These are phyloP conservation scores for Cunninghamia lanceolata DNA, from an alignment of 75 land plant species.

Conservation along the genomic window DNA sequence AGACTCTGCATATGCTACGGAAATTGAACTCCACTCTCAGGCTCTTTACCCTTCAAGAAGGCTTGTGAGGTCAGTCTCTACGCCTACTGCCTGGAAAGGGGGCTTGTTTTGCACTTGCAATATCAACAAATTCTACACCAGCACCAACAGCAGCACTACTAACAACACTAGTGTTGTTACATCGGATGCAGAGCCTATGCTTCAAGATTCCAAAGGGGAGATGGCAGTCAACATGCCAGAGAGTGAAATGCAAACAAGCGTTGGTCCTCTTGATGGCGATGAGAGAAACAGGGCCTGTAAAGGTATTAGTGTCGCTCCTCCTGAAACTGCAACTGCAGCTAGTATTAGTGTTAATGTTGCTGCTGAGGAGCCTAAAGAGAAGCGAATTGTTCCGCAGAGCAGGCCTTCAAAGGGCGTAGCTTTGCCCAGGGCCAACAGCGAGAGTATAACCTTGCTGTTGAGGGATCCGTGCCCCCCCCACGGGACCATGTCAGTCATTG, in stretches of 20 bases:
- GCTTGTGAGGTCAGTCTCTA: conserved; percentile 13
- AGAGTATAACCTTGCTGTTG: conserved; percentile 8
- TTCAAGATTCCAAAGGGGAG: background rate
- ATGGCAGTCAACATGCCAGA: background rate
- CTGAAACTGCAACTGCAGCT: background rate
- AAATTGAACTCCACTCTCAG: background rate
- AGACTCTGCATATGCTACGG: background rate
- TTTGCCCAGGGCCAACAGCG: conserved; percentile 13
- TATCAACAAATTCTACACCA: background rate
- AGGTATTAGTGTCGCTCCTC: background rate
- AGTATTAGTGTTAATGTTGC: background rate
- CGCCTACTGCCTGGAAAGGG: conserved; percentile 3
- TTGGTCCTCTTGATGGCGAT: background rate
- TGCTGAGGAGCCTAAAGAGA: background rate
- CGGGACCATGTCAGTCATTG: conserved; percentile 41
- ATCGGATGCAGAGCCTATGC: background rate
- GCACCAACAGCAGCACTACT: background rate
- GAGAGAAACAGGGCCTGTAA: background rate
- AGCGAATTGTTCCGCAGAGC: background rate
- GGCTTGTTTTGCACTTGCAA: background rate
- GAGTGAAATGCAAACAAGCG: background rate
- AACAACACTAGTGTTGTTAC: background rate
- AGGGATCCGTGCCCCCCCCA: conserved; percentile 36
- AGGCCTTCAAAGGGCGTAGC: background rate
- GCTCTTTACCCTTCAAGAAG: conserved; percentile 7